A percentile compares a stretch with the other conserved stretches of the same genome.
These are phyloP conservation scores for Mimosa bimucronata DNA, from an alignment of 306 rosid genomes.

Conservation along the genomic window DNA sequence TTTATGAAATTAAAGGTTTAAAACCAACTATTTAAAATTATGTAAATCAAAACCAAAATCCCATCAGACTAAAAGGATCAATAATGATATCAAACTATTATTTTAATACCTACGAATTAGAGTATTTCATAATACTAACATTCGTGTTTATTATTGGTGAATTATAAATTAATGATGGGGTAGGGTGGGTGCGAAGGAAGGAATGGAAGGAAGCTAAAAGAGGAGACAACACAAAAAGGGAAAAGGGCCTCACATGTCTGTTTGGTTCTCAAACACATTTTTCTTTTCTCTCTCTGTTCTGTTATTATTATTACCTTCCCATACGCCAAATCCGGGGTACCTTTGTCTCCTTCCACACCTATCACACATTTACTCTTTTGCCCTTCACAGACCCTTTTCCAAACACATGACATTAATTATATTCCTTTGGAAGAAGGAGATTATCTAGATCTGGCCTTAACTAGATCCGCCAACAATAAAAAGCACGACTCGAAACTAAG, in stretches of 20 bases:
- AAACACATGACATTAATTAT: neutral
- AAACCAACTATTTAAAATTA: no score
- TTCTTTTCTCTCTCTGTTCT: conserved; percentile 33
- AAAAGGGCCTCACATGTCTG: conserved; percentile 33
- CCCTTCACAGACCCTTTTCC: neutral
- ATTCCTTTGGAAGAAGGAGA: neutral
- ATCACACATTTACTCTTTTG: conserved; percentile 14
- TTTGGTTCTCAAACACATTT: conserved; percentile 19
- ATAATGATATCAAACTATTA: no score
- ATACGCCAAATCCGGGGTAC: conserved; percentile 56
- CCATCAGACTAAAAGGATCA: no score
- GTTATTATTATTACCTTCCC: conserved; percentile 31
- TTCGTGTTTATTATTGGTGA: no score
- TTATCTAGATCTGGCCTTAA: neutral
- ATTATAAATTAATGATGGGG: neutral
- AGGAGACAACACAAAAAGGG: conserved; percentile 29
- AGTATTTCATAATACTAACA: no score
- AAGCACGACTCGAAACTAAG: neutral
- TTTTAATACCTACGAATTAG: no score
- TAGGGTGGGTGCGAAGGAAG: neutral
- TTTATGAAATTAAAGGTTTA: no score
- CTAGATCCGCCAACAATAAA: no score
- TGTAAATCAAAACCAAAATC: no score
- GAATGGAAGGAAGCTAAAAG: conserved; percentile 31
- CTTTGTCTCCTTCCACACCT: conserved; percentile 19